A percentile compares a stretch with the other conserved stretches of the same genome.
Conservation (phyloP, 192 early-diverging fungal species). For the Spinellus fusiger region DNA sequence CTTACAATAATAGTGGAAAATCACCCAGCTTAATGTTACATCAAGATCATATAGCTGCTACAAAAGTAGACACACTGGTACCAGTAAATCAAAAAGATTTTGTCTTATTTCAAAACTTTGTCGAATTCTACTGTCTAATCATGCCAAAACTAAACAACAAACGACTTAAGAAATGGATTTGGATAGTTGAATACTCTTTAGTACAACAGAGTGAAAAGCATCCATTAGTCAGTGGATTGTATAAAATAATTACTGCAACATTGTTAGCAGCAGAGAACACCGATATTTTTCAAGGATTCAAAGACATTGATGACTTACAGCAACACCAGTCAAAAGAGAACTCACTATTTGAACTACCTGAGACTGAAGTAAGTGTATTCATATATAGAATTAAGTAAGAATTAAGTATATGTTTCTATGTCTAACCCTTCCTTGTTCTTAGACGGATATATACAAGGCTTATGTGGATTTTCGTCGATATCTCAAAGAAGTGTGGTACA, state of each 20-base stretch:
- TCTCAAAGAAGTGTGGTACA: conserved; percentile 51
- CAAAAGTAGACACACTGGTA: conserved; percentile 26
- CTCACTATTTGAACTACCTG: background rate
- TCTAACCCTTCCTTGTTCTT: background rate
- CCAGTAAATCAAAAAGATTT: conserved; percentile 61
- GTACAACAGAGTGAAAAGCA: conserved; percentile 46
- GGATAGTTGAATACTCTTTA: conserved; percentile 41
- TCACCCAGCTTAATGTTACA: background rate
- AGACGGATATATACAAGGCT: conserved; percentile 8
- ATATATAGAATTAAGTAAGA: background rate
- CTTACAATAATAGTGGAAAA: conserved; percentile 19
- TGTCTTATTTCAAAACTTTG: conserved; percentile 60
- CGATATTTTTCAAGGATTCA: conserved; percentile 25
- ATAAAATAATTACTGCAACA: conserved; percentile 55
- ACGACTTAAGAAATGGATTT: conserved; percentile 54
- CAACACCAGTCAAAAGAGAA: background rate
- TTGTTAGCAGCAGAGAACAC: conserved; percentile 33
- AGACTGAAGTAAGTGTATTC: background rate
- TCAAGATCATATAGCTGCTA: background rate
- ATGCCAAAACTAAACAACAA: conserved; percentile 33
- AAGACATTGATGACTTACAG: background rate
- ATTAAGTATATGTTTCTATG: background rate
- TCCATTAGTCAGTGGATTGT: conserved; percentile 69
- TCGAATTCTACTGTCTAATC: conserved; percentile 55
- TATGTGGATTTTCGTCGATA: conserved; percentile 36